Percentiles rank a stretch among this genome's conserved stretches.
Conservation (phyloP, 2,329 filamentous ascomycete species). For the Aureobasidium zeae region DNA sequence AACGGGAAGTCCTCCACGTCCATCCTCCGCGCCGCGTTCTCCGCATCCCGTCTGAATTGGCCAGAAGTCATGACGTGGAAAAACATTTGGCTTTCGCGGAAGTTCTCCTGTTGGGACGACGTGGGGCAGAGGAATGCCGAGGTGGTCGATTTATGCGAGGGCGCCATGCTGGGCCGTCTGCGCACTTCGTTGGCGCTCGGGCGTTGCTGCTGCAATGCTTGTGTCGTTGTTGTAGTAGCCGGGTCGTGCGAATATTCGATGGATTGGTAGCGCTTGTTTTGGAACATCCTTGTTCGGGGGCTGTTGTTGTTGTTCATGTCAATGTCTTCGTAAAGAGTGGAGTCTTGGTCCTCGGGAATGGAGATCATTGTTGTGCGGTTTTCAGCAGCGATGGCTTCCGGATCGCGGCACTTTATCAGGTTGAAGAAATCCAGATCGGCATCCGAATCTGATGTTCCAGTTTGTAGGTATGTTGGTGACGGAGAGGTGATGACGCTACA, state of each 20-base stretch:
- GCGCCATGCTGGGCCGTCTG: slow-evolving; percentile 7
- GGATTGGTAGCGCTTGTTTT: neutral
- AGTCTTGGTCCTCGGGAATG: neutral
- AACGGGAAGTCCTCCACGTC: slow-evolving; percentile 3
- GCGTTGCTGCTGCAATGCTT: neutral
- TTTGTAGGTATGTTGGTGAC: slow-evolving; percentile 1
- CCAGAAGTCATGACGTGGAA: slow-evolving; percentile 13
- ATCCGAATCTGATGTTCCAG: neutral
- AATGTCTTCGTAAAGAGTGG: neutral
- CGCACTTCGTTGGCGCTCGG: neutral
- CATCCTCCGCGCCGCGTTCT: neutral
- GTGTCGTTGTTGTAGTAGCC: neutral
- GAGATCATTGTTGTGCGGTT: slow-evolving; percentile 4
- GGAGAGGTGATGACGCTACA: slow-evolving; percentile 4
- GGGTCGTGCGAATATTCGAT: neutral
- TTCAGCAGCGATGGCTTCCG: neutral
- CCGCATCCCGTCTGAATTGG: slow-evolving; percentile 2
- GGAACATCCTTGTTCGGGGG: no score
- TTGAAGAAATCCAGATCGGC: slow-evolving; percentile 9
- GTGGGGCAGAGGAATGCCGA: slow-evolving; percentile 8
- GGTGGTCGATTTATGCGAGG: neutral
- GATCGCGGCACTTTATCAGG: neutral
- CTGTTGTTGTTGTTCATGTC: no score
- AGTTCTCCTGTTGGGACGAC: neutral
- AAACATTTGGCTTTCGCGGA: slow-evolving; percentile 1